Evolutionary conservation across 1,284 basidiomycete genomes (phyloP), one percentile per base, ranked within the genome.

Genomic region (Tremellales sp.): DNA sequence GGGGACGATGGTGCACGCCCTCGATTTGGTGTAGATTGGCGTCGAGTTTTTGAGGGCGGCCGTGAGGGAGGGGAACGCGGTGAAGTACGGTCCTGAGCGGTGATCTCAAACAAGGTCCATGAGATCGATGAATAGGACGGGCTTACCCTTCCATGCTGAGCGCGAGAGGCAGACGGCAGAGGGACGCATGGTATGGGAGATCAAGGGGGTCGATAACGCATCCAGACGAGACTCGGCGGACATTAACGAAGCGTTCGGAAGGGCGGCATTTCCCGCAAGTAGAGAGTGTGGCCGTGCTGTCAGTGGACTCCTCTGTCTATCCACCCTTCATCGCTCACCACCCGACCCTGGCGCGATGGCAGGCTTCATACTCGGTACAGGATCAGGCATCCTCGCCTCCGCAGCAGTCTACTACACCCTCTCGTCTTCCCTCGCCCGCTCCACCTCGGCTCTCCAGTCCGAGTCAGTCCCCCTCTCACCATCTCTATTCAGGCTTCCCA

Each of bases 1-100:
- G 1, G 94, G 94, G 8, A 98, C 77, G 65, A 98, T 87, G 5
- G 93, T 97, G 65, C 91, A 97, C 34, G 87, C 78, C 48, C 94
- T 78, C 6, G 90, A 89, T 58, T 92, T 81, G 0, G 94, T 98
- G 62, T 83, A 82, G 66, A 98, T 93, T 0, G 91, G 82, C 24
- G 83, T 79, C 72, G 90, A 89, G 73, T 85, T 85, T 57, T 83
- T 78, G 46, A 91, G 75, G 3, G 93, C 87, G 45, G 92, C 83
- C 34, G 84, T 80, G 52, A 97, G 76, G 63, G 91, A 90, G 7
- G 91, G 89, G 73, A 97, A 97, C 13, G 92, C 81, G 43, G 94
- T 87, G 65, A 97, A 97, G 75, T 85, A 97, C 18, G 93, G 93
- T 5, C 93, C 93, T 94, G 61, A 3, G 37, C n/a, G 19, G 19